phyloP scores from a whole-genome alignment of 2,329 filamentous ascomycete species.

The Elsinoe necatrix region DNA sequence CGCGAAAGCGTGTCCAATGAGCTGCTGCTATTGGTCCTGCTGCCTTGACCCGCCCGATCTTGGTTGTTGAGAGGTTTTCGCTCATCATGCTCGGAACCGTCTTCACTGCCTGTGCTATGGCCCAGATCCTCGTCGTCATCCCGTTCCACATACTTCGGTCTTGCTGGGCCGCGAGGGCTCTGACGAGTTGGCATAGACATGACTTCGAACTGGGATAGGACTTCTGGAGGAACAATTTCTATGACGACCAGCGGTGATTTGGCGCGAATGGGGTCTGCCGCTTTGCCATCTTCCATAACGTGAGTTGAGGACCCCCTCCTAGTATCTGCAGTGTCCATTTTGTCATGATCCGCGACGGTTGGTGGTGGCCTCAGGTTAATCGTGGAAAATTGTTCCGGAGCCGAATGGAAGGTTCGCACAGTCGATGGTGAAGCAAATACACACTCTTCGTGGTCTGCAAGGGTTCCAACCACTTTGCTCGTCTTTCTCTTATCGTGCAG shows the following conservation, averaged over 20 bases:
- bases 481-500: too few relatives aligned
- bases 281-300: too few relatives aligned
- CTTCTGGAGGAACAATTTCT: background rate
- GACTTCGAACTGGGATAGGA: background rate
- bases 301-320: too few relatives aligned
- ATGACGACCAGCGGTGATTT: background rate
- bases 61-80: background rate
- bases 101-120: background rate
- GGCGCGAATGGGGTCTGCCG: background rate
- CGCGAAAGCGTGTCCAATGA: background rate
- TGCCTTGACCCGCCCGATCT: background rate
- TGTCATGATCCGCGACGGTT: too few relatives aligned
- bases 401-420: background rate
- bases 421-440: background rate
- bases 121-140: background rate
- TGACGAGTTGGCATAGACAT: background rate
- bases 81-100: constrained; percentile 10
- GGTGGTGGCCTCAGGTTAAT: background rate
- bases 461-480: too few relatives aligned
- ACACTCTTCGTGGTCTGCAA: too few relatives aligned
- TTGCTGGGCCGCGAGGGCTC: background rate
- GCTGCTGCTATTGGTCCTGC: background rate
- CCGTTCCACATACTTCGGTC: background rate
- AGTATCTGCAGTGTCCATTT: too few relatives aligned
- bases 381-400: background rate